Percentiles rank a stretch among this genome's conserved stretches.
phyloP scores from a whole-genome alignment of 208 protist genomes.

The Leishmania tarentolae region DNA sequence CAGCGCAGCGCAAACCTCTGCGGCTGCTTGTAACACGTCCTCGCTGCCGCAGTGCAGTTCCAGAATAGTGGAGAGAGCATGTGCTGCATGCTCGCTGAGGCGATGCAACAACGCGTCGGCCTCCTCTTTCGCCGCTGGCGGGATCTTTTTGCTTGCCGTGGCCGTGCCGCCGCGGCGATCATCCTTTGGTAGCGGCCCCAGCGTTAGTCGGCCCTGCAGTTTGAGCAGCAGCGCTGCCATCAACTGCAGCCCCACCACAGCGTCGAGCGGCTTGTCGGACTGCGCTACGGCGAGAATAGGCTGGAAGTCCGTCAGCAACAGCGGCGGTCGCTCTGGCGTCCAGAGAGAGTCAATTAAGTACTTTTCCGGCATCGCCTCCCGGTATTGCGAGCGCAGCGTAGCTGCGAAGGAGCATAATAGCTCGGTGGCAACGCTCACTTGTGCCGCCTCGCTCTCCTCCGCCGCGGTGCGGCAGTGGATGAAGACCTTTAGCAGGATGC shows the following conservation, averaged over 20 bases:
- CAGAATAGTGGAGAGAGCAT: slow-evolving; percentile 47
- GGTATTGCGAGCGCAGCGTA: slow-evolving; percentile 72
- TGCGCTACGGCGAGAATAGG: slow-evolving; percentile 48
- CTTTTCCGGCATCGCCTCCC: slow-evolving; percentile 78
- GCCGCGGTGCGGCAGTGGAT: slow-evolving; percentile 72
- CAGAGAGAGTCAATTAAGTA: slow-evolving; percentile 91
- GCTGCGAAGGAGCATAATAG: slow-evolving; percentile 76
- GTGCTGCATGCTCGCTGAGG: slow-evolving; percentile 56
- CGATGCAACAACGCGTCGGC: slow-evolving; percentile 37
- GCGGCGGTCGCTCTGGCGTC: slow-evolving; percentile 57
- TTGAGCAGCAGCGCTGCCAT: slow-evolving; percentile 64
- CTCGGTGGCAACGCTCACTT: slow-evolving; percentile 57
- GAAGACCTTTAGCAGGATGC: slow-evolving; percentile 84
- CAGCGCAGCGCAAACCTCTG: slow-evolving; percentile 53
- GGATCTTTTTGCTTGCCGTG: slow-evolving; percentile 15
- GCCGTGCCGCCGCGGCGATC: slow-evolving; percentile 34
- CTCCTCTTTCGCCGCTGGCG: slow-evolving; percentile 20
- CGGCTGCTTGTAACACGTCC: slow-evolving; percentile 45
- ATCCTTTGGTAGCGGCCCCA: slow-evolving; percentile 70
- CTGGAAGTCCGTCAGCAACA: slow-evolving; percentile 61
- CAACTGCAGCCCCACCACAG: slow-evolving; percentile 54
- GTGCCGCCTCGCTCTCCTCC: slow-evolving; percentile 55
- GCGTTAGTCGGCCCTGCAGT: slow-evolving; percentile 44
- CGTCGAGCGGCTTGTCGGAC: slow-evolving; percentile 52
- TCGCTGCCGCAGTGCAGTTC: slow-evolving; percentile 56